These are phyloP conservation scores for Penicillium ochrochloron DNA, from an alignment of 495 filamentous ascomycete species.

Conservation along the genomic window DNA sequence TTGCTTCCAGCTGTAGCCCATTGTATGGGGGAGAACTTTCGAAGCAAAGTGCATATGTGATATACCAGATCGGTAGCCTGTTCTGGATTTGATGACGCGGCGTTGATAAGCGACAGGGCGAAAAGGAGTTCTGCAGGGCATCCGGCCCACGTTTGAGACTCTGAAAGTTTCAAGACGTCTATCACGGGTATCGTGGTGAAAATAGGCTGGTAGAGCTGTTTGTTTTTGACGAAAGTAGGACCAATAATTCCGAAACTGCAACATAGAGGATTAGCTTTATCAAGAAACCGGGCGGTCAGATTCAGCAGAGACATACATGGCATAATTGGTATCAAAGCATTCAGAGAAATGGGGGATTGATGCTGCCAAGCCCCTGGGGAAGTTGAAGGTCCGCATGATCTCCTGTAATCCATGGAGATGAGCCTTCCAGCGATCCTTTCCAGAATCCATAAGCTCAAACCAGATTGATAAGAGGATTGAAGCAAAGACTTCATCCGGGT, in stretches of 20 bases:
- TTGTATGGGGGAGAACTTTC: slow-evolving; percentile 16
- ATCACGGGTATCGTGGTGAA: slow-evolving; percentile 10
- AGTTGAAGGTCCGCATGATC: slow-evolving; percentile 16
- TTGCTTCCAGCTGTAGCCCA: slow-evolving; percentile 6
- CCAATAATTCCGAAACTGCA: slow-evolving; percentile 18
- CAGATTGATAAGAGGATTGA: slow-evolving; percentile 26
- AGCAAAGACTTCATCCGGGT: slow-evolving; percentile 25
- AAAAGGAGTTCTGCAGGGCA: slow-evolving; percentile 20
- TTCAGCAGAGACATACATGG: neutral
- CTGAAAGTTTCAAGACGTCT: slow-evolving; percentile 15
- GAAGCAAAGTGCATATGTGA: slow-evolving; percentile 14
- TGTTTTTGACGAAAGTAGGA: slow-evolving; percentile 13
- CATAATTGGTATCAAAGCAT: slow-evolving; percentile 10
- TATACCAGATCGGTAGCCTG: neutral
- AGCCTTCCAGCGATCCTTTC: slow-evolving; percentile 24
- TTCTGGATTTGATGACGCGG: neutral
- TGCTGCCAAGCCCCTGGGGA: slow-evolving; percentile 6
- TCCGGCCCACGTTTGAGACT: slow-evolving; percentile 18
- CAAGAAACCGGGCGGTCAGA: too few relatives aligned
- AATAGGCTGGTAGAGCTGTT: slow-evolving; percentile 17
- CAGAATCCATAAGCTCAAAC: slow-evolving; percentile 28
- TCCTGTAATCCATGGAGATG: slow-evolving; percentile 23
- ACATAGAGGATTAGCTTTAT: neutral
- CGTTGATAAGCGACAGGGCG: slow-evolving; percentile 16
- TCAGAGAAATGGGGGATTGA: slow-evolving; percentile 1